Base-by-base conservation (phyloP, 192 early-diverging fungal genomes). In the Backusella australiensis region DNA sequence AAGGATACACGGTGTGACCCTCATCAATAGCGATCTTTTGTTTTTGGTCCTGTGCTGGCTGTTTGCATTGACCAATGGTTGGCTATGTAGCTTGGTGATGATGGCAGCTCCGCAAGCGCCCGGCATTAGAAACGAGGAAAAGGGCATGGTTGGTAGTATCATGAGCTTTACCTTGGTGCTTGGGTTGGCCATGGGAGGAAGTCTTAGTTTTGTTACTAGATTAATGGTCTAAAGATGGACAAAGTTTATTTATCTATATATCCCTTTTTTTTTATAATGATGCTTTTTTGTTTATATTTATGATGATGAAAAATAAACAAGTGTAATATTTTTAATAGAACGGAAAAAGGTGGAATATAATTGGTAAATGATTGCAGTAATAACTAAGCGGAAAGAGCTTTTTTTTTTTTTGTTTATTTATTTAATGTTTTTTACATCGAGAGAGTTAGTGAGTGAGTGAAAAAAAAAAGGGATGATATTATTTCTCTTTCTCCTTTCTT, bases 61-160 rank as follows among this genome's bases (percentile, higher is more conserved):
- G 19, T 89, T 94, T 75, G 86, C 92, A 21, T 74, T 90, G 73
- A 84, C 90, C 4, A 92, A 90, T 77, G 93, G 93, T 1, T 93
- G 89, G 80, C 38, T 91, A 17, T 88, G 87, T 32, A 90, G 90
- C 32, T 63, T 87, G 26, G 78, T 86, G 5, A 91, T 94, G 83
- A 92, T 94, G 81, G 82, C 87, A 2, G 86, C 81, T 0, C 89
- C 89, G 1, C 68, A 78, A 78, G 34, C 35, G 32, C 80, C 80
- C 53, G 78, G 74, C 19, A 29, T 63, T 12, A 8, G 23, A 12
- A 23, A 63, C 11, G 78, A 75, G 38, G 84, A 91, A 59, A 44
- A 19, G 12, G n/a, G 29, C 4, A 78, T 88, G 41, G 87, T 87
- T 12, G 92, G 93, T 14, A 87, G 86, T 34, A 84, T 93, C 36